These are phyloP conservation scores for Tulasnella sp. DNA, from an alignment of 768 basidiomycete species.

Conservation along the genomic window DNA sequence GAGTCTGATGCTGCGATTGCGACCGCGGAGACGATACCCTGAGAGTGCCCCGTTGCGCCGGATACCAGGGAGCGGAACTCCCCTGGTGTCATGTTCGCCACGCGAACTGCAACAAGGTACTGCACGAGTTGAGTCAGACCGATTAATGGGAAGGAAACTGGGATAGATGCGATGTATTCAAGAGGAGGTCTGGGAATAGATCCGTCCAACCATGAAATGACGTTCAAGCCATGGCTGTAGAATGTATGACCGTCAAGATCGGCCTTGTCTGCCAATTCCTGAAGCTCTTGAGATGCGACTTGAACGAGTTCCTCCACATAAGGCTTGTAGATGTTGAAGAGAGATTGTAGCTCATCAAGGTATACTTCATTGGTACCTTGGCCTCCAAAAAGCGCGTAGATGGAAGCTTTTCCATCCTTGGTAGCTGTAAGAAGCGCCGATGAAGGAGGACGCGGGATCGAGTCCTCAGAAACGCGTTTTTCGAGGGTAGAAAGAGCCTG, in stretches of 20 bases:
- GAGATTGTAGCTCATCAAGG: slow-evolving; percentile 84
- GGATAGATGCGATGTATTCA: slow-evolving; percentile 82
- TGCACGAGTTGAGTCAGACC: slow-evolving; percentile 92
- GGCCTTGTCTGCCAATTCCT: slow-evolving; percentile 52
- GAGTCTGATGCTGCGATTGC: slow-evolving; percentile 68
- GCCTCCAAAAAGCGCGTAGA: slow-evolving; percentile 93
- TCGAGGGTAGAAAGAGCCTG: slow-evolving; percentile 57
- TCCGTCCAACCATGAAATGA: slow-evolving; percentile 72
- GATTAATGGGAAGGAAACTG: slow-evolving; percentile 89
- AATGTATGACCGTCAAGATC: slow-evolving; percentile 34
- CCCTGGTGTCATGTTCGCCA: slow-evolving; percentile 61
- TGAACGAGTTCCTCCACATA: slow-evolving; percentile 65
- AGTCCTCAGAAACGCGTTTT: slow-evolving; percentile 35
- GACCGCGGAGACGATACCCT: slow-evolving; percentile 92
- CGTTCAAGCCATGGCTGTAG: slow-evolving; percentile 72
- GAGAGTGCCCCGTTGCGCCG: slow-evolving; percentile 93
- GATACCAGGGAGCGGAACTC: slow-evolving; percentile 62
- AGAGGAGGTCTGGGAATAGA: slow-evolving; percentile 55
- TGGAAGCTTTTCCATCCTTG: slow-evolving; percentile 45
- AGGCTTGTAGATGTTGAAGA: slow-evolving; percentile 84
- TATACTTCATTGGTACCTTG: slow-evolving; percentile 98
- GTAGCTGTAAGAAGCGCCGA: slow-evolving; percentile 61
- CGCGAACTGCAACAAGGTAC: slow-evolving; percentile 70
- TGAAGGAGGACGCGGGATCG: slow-evolving; percentile 44
- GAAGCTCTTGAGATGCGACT: slow-evolving; percentile 52